Evolutionary conservation across 345 rosid genomes (phyloP).

Genomic region (Heritiera littoralis): DNA sequence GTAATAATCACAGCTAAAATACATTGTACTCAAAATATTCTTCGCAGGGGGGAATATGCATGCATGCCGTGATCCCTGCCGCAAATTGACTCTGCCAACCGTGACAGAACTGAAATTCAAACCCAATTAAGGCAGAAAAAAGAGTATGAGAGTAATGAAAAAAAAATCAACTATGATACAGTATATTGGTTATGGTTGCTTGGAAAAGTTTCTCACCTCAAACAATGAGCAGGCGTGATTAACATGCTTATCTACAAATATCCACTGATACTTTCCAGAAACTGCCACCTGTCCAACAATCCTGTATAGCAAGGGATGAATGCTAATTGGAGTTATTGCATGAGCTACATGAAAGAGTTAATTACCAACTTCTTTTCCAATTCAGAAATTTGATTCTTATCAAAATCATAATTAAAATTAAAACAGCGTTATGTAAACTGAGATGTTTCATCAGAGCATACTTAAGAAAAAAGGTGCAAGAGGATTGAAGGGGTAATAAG

Average conservation of each 20-base stretch:
- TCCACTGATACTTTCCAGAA: slow-evolving; percentile 79
- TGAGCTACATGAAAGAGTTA: neutral
- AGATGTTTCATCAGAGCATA: neutral
- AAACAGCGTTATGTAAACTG: neutral
- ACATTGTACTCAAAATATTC: slow-evolving; percentile 7
- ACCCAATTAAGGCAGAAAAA: slow-evolving; percentile 19
- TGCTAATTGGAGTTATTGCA: neutral
- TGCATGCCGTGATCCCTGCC: slow-evolving; percentile 75
- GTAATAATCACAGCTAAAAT: neutral
- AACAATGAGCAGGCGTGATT: slow-evolving; percentile 43
- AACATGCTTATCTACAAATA: slow-evolving; percentile 52
- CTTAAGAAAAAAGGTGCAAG: neutral
- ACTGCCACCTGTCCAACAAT: slow-evolving; percentile 85
- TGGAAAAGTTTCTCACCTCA: slow-evolving; percentile 50
- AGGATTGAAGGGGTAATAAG: neutral
- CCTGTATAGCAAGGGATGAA: slow-evolving; percentile 49
- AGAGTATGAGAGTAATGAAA: neutral
- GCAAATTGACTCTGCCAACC: slow-evolving; percentile 78
- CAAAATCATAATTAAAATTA: neutral
- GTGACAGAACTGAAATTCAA: slow-evolving; percentile 59
- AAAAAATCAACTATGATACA: neutral
- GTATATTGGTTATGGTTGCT: neutral
- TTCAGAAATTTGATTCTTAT: neutral
- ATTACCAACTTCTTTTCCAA: neutral
- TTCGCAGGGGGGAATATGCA: slow-evolving; percentile 13